A percentile compares a stretch with the other conserved stretches of the same genome.
Evolutionary conservation across 768 basidiomycete species (phyloP).

Genomic region (Hericium alpestre): DNA sequence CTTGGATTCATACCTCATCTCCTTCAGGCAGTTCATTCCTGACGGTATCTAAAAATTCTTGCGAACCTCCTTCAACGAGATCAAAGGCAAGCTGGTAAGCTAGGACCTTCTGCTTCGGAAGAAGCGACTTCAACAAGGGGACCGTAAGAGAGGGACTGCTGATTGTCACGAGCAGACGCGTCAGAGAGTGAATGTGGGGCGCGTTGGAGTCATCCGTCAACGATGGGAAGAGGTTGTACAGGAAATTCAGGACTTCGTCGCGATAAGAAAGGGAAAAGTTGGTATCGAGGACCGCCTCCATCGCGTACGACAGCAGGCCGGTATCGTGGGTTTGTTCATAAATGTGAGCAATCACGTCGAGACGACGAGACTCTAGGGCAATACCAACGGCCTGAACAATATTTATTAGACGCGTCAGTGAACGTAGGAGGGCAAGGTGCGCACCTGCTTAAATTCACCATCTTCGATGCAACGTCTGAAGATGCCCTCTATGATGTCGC

Average conservation of each 20-base stretch:
- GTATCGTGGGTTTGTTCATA: slow-evolving; percentile 68
- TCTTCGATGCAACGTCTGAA: slow-evolving; percentile 79
- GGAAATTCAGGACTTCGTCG: slow-evolving; percentile 66
- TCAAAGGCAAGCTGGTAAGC: slow-evolving; percentile 97
- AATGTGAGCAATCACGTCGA: slow-evolving; percentile 77
- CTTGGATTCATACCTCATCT: slow-evolving; percentile 35
- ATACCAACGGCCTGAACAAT: slow-evolving; percentile 76
- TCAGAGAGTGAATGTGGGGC: slow-evolving; percentile 69
- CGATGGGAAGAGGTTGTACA: slow-evolving; percentile 79
- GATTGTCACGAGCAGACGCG: slow-evolving; percentile 82
- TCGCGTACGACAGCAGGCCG: slow-evolving; percentile 76
- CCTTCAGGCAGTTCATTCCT: slow-evolving; percentile 59
- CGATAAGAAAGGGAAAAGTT: slow-evolving; percentile 81
- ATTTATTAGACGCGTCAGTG: neutral
- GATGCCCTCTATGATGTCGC: slow-evolving; percentile 81
- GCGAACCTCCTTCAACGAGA: slow-evolving; percentile 85
- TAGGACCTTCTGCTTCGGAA: slow-evolving; percentile 60
- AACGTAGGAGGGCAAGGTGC: slow-evolving; percentile 9
- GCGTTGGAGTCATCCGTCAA: slow-evolving; percentile 62
- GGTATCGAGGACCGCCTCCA: slow-evolving; percentile 86
- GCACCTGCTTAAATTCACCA: slow-evolving; percentile 83
- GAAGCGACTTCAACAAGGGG: slow-evolving; percentile 59
- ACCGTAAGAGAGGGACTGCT: slow-evolving; percentile 74
- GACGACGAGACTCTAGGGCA: slow-evolving; percentile 80
- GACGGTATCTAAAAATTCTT: slow-evolving; percentile 81